Evolutionary conservation across 345 rosid species (phyloP).

Genomic region (Physaria fendleri): DNA sequence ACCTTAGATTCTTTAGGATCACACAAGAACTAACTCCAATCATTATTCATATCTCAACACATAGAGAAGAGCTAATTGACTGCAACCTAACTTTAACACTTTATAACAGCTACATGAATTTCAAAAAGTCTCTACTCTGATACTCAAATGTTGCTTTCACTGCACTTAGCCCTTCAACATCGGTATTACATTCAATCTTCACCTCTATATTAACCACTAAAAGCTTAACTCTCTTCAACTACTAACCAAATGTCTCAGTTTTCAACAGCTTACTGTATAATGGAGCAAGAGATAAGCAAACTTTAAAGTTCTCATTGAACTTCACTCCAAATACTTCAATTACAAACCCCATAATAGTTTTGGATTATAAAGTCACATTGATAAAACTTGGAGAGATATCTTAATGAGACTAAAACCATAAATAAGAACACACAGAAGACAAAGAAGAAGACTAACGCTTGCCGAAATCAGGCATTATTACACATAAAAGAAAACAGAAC

Average conservation of each 20-base stretch:
- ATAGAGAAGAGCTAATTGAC: conserved; percentile 72
- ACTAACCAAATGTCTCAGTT: background rate
- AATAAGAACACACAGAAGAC: conserved; percentile 1
- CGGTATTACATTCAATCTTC: conserved; percentile 35
- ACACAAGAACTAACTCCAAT: conserved; percentile 12
- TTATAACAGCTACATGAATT: too few relatives aligned
- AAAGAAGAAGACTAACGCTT: background rate
- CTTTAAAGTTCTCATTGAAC: conserved; percentile 4
- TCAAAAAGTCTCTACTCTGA: background rate
- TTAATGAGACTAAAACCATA: conserved; percentile 18
- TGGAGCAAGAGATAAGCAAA: conserved; percentile 12
- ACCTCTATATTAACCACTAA: too few relatives aligned
- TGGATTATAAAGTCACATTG: too few relatives aligned
- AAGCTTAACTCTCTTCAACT: too few relatives aligned
- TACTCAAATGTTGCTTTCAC: background rate
- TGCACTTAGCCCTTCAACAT: conserved; percentile 37
- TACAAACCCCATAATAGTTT: too few relatives aligned
- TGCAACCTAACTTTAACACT: conserved; percentile 55
- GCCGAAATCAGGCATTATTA: conserved; percentile 19
- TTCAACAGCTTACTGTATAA: conserved; percentile 56
- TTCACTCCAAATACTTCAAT: background rate
- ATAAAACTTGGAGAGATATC: conserved; percentile 20
- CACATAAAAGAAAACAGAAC: too few relatives aligned
- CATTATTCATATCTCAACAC: conserved; percentile 5
- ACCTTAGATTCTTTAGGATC: background rate